Evolutionary conservation across 2,329 filamentous ascomycete species (phyloP), one percentile per base, ranked within the genome.

Genomic region (Lachnellula occidentalis): DNA sequence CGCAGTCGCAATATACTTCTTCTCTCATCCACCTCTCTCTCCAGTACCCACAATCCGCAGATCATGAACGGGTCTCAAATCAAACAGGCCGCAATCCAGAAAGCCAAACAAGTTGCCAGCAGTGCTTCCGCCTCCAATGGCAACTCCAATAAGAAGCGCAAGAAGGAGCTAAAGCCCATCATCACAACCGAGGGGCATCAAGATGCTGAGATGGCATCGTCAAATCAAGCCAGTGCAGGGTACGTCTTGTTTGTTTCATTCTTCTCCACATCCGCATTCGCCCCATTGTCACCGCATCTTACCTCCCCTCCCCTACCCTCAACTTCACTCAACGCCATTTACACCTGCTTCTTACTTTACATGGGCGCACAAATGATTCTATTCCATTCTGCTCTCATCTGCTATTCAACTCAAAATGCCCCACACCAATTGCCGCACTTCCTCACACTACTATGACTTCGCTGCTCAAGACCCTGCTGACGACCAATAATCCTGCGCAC

Each of bases 91-190:
- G 78, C 78, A 65, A 80, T 82, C 73, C 76, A 79, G 70, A 82
- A 82, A 71, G 79, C 79, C 51, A 82, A 82, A 69, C 74, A 78
- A 66, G 77, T 78, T 58, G 77, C 78, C 37, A 58, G 41, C 43
- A 43, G 19, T 43, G 43, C 43, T 22, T 21, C 58, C 45, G 61
- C 76, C 51, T 77, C 64, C 49, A 68, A 77, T 70, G 74, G 73
- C 57, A 77, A 73, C 66, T 74, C 72, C 57, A 75, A 72, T 62
- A 82, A 81, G 74, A 83, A 83, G 75, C 73, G 78, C 58, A 75
- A 79, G 71, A 82, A 82, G 72, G 75, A 80, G 64, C 70, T 82
- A 66, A 81, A 82, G 71, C 80, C 79, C 66, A 82, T 83, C 64
- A 81, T 82, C 69, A 82, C 79, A 53, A 79, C 76, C 70, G 75